Evolutionary conservation across 163 green algal genomes (phyloP).

Genomic region (Scenedesmus sp.): DNA sequence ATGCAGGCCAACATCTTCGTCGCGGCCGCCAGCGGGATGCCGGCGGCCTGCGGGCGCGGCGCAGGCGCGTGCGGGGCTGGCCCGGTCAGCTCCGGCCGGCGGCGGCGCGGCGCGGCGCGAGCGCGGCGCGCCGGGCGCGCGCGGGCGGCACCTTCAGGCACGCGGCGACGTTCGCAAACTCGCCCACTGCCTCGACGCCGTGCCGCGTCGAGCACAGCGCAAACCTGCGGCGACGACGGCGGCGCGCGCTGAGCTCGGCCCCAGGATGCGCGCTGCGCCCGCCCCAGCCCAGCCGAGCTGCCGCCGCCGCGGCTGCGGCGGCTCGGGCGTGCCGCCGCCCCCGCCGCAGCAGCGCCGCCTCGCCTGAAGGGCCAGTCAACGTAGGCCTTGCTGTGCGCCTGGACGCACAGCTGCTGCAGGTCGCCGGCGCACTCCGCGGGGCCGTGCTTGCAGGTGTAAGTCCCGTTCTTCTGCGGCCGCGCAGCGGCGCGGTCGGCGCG

Average conservation of each 20-base stretch:
- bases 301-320: too few species aligned
- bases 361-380: too few species aligned
- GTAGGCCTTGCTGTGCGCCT: constrained; percentile 9
- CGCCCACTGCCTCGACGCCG: constrained; percentile 14
- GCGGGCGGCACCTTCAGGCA: constrained; percentile 32
- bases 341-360: too few species aligned
- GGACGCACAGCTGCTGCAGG: constrained; percentile 33
- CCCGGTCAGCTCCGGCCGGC: too few species aligned
- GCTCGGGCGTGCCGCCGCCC: too few species aligned
- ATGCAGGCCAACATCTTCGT: constrained; percentile 40
- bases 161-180: constrained; percentile 16
- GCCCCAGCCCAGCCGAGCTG: too few species aligned
- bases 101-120: too few species aligned
- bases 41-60: constrained; percentile 4
- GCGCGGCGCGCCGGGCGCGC: too few species aligned
- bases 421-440: constrained; percentile 15
- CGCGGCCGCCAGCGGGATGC: not conserved
- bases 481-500: not conserved
- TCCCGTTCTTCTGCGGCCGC: constrained; percentile 24
- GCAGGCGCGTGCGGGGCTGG: too few species aligned
- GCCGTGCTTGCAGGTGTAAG: constrained; percentile 24
- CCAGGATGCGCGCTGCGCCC: too few species aligned
- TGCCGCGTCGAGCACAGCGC: constrained; percentile 30
- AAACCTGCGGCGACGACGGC: constrained; percentile 31
- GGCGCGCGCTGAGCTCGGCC: too few species aligned